Conservation (phyloP, 2,329 filamentous ascomycete genomes). For the Penicillium hesseltinei region DNA sequence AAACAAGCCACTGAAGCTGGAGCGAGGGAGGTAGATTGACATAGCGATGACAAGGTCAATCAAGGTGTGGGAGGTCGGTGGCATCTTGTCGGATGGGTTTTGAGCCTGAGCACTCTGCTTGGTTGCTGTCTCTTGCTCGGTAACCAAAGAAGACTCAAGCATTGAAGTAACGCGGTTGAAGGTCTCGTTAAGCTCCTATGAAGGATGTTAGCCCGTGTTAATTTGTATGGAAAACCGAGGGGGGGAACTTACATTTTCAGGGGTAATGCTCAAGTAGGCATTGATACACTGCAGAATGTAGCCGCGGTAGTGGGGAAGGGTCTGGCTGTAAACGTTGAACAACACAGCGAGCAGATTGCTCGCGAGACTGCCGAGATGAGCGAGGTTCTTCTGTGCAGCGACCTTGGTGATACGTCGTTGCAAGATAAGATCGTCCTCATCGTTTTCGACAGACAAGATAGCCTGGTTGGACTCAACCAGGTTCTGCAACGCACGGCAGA, state of each 20-base stretch:
- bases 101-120: slow-evolving; percentile 64
- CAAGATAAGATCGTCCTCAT: slow-evolving; percentile 69
- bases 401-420: slow-evolving; percentile 75
- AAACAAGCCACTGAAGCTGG: slow-evolving; percentile 82
- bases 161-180: slow-evolving; percentile 84
- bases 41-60: slow-evolving; percentile 98
- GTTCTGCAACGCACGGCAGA: slow-evolving; percentile 82
- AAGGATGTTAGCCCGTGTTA: slow-evolving; percentile 13
- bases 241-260: slow-evolving; percentile 50
- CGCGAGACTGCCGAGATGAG: slow-evolving; percentile 75
- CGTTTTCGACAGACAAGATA: slow-evolving; percentile 66
- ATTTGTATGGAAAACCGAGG: neutral
- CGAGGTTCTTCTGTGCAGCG: slow-evolving; percentile 73
- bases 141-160: slow-evolving; percentile 69
- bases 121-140: slow-evolving; percentile 63
- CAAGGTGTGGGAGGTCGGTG: slow-evolving; percentile 87
- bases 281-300: slow-evolving; percentile 94
- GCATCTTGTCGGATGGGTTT: slow-evolving; percentile 69
- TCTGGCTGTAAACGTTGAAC: slow-evolving; percentile 99
- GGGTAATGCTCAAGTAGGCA: slow-evolving; percentile 85
- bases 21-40: slow-evolving; percentile 83
- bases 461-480: slow-evolving; percentile 90
- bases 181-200: slow-evolving; percentile 74
- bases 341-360: slow-evolving; percentile 90
- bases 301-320: slow-evolving; percentile 84